Conservation (phyloP, 2,329 filamentous ascomycete species). For the Aspergillus costaricaensis region DNA sequence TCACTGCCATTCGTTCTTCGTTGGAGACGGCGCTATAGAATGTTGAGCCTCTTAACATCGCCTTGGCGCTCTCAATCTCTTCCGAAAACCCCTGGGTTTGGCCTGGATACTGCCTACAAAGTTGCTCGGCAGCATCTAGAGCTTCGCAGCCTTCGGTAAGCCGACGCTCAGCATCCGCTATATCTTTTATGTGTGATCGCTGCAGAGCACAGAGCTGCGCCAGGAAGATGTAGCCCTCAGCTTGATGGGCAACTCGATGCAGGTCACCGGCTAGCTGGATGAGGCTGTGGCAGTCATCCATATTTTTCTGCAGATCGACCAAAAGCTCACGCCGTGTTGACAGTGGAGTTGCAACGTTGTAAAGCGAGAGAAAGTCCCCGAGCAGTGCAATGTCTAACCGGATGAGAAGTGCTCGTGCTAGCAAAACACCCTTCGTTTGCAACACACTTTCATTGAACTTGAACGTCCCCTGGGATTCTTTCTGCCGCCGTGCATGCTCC, state of each 20-base stretch:
- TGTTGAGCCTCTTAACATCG: constrained; percentile 49
- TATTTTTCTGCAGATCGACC: constrained; percentile 27
- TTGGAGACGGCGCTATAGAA: constrained; percentile 55
- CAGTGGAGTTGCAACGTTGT: not conserved
- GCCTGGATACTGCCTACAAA: constrained; percentile 28
- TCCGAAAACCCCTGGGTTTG: constrained; percentile 40
- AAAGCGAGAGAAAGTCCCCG: constrained; percentile 43
- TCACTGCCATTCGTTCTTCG: constrained; percentile 55
- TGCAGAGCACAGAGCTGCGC: constrained; percentile 53
- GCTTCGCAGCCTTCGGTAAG: constrained; percentile 51
- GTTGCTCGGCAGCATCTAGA: constrained; percentile 57
- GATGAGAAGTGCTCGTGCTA: constrained; percentile 49
- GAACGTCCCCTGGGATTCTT: constrained; percentile 27
- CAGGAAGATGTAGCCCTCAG: constrained; percentile 54
- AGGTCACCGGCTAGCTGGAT: constrained; percentile 37
- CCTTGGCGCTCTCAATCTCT: constrained; percentile 51
- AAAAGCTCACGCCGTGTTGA: not conserved
- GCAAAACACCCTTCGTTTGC: constrained; percentile 42
- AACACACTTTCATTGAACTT: constrained; percentile 35
- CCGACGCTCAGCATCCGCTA: constrained; percentile 9
- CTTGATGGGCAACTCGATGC: constrained; percentile 30
- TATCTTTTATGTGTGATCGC: constrained; percentile 3
- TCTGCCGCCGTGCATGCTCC: constrained; percentile 34
- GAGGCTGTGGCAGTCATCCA: constrained; percentile 44
- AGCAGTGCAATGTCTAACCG: constrained; percentile 53